Evolutionary conservation across 1,284 basidiomycete genomes (phyloP).

Genomic region (Somion occarium): DNA sequence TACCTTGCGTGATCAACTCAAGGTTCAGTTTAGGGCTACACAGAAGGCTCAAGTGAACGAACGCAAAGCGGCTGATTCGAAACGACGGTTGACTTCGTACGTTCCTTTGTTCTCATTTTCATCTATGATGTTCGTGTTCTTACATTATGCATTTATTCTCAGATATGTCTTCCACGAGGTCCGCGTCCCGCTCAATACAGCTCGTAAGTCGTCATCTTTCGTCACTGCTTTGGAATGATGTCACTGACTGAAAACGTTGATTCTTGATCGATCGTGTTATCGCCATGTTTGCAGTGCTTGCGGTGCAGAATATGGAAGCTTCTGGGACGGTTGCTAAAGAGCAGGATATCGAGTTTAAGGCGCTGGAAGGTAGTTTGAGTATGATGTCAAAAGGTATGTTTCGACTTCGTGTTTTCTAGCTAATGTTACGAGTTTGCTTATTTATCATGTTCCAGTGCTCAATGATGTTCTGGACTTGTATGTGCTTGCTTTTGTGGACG

Average conservation of each 20-base stretch:
- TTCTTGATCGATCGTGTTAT: background rate
- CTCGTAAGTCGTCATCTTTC: slow-evolving; percentile 45
- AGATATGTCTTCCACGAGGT: slow-evolving; percentile 83
- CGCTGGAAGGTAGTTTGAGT: slow-evolving; percentile 75
- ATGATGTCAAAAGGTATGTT: slow-evolving; percentile 83
- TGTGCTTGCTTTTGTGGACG: slow-evolving; percentile 28
- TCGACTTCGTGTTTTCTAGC: slow-evolving; percentile 3
- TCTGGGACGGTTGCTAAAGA: slow-evolving; percentile 56
- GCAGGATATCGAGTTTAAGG: slow-evolving; percentile 76
- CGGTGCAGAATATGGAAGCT: slow-evolving; percentile 87
- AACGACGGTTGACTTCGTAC: slow-evolving; percentile 76
- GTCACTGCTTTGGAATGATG: background rate
- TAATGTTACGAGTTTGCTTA: slow-evolving; percentile 20
- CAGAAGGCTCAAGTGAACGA: slow-evolving; percentile 86
- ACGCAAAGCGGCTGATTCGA: slow-evolving; percentile 72
- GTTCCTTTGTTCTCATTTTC: slow-evolving; percentile 16
- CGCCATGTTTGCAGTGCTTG: slow-evolving; percentile 49
- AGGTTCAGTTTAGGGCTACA: slow-evolving; percentile 72
- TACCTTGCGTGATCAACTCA: slow-evolving; percentile 65
- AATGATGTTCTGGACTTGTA: slow-evolving; percentile 87
- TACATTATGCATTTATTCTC: background rate
- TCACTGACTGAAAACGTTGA: background rate
- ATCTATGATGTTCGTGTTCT: background rate
- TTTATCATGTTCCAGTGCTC: too few relatives aligned
- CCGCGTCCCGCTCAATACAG: slow-evolving; percentile 88